A percentile compares a stretch with the other conserved stretches of the same genome.
phyloP scores from a whole-genome alignment of 2,329 filamentous ascomycete genomes.

The Alternaria sp. region DNA sequence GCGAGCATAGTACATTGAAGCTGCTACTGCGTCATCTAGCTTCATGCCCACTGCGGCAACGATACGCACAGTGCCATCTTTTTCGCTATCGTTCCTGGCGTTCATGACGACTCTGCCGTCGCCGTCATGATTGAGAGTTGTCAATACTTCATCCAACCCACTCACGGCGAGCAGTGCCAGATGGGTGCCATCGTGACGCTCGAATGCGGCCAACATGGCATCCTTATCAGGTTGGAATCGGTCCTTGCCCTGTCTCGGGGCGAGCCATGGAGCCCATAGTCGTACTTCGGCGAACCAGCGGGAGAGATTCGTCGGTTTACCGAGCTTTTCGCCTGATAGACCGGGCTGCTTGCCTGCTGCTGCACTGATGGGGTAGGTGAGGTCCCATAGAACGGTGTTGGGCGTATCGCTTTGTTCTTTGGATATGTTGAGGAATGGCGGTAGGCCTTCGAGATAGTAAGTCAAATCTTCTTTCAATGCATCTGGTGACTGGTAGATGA shows the following conservation, averaged over 20 bases:
- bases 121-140: constrained; percentile 69
- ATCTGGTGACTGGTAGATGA: constrained; percentile 59
- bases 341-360: constrained; percentile 66
- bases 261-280: constrained; percentile 83
- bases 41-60: constrained; percentile 74
- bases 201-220: constrained; percentile 77
- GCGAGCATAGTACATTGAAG: constrained; percentile 87
- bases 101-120: constrained; percentile 72
- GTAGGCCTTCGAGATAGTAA: constrained; percentile 65
- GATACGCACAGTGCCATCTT: constrained; percentile 64
- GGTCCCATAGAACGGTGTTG: constrained; percentile 72
- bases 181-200: constrained; percentile 73
- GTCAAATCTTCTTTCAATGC: constrained; percentile 53
- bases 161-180: constrained; percentile 81
- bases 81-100: constrained; percentile 72
- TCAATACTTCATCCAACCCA: constrained; percentile 72
- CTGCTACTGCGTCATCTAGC: constrained; percentile 78
- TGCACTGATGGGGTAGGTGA: constrained; percentile 63
- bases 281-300: constrained; percentile 85
- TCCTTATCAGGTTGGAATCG: constrained; percentile 76
- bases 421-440: constrained; percentile 61
- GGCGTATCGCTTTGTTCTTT: constrained; percentile 70
- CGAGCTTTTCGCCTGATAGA: constrained; percentile 64
- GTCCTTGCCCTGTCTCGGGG: constrained; percentile 79
- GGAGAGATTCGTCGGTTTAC: constrained; percentile 67